Evolutionary conservation across 371 early-diverging fungal genomes (phyloP), one percentile per base, ranked within the genome.

Genomic region (Mortierella sp.): DNA sequence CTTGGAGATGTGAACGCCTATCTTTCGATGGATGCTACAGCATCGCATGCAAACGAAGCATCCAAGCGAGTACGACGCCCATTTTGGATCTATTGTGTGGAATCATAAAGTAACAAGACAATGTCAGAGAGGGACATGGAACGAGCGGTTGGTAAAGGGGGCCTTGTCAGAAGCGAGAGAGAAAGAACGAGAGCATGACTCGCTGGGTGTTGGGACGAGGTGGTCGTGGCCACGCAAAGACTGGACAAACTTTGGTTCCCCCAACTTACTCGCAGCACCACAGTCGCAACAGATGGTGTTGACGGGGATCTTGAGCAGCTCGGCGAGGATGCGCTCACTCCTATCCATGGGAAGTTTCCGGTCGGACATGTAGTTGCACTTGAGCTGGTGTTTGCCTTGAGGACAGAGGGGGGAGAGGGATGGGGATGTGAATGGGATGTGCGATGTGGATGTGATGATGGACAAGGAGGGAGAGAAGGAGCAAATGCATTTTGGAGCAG

Each of bases 31-130:
- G 43, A 95, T 81, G 29, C 97, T 94, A 39, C 90, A 91, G 83
- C 98, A 98, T 2, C 96, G 87, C 43, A 97, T 95, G 79, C 98
- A 98, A 28, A 98, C 73, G 71, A 98, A 97, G 31, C 96, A 84
- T 19, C 97, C 96, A 29, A 97, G 80, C 63, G 95, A 95, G 87
- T 90, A 92, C 4, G 95, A 95, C 12, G 96, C 95, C 97, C 97
- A 97, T 37, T 96, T 94, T 43, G 98, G 96, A 60, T 93, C 97
- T 96, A 85, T 12, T 40, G 12, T 44, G 24, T 9, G 4, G 1
- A 0, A 45, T 28, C 10, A 10, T 37, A 22, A 13, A 37, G 12
- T 27, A 48, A 25, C 16, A 48, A 44, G 57, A 25, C 14, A 53
- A 37, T 46, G 31, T 34, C 48, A 39, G 22, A 31, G 17, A 31